Conservation (phyloP, 306 rosid genomes). For the Prinsepia uniflora region DNA sequence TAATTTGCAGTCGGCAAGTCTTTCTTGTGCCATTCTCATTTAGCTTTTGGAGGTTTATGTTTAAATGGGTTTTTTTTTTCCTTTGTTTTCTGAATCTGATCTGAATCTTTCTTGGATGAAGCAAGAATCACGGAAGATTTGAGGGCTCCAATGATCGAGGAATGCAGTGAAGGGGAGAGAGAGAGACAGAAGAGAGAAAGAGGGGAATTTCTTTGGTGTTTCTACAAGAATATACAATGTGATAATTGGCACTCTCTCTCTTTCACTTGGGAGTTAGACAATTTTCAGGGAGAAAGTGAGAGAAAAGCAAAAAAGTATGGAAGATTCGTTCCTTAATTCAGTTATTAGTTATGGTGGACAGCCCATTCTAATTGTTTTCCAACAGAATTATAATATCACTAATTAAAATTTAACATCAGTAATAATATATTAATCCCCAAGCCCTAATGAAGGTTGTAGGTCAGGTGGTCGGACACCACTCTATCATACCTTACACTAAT, state of each 20-base stretch:
- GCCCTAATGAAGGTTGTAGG: no score
- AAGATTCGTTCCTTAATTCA: slow-evolving; percentile 77
- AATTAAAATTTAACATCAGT: no score
- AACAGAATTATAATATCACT: not conserved
- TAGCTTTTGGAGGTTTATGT: not conserved
- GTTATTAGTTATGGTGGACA: slow-evolving; percentile 54
- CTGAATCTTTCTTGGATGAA: slow-evolving; percentile 31
- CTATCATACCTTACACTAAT: no score
- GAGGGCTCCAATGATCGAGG: slow-evolving; percentile 29
- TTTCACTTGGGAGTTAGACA: slow-evolving; percentile 9
- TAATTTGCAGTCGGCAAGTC: slow-evolving; percentile 14
- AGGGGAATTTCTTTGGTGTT: slow-evolving; percentile 31
- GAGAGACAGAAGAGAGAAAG: slow-evolving; percentile 9
- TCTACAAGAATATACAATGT: slow-evolving; percentile 24
- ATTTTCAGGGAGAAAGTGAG: slow-evolving; percentile 44
- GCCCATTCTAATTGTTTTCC: slow-evolving; percentile 32
- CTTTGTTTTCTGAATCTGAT: slow-evolving; percentile 19
- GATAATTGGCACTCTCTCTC: slow-evolving; percentile 3
- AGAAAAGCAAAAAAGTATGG: slow-evolving; percentile 23
- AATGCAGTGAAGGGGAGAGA: slow-evolving; percentile 7
- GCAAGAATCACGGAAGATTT: slow-evolving; percentile 37
- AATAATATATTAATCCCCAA: no score
- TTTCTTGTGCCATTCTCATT: slow-evolving; percentile 42
- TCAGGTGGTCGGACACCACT: no score
- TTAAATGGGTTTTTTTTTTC: not conserved